Evolutionary conservation across 306 rosid species (phyloP), one percentile per base, ranked within the genome.

Genomic region (Geum urbanum): DNA sequence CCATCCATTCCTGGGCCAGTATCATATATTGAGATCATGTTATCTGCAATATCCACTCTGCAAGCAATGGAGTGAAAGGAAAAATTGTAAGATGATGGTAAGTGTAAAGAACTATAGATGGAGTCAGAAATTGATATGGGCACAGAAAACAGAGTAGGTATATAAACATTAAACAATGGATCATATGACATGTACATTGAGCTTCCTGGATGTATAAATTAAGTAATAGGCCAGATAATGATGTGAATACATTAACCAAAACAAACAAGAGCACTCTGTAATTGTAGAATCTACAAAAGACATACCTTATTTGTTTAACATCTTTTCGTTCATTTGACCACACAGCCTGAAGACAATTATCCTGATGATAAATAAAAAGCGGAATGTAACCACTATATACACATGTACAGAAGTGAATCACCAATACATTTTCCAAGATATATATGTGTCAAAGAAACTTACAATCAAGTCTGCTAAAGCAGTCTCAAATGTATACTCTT

Each of bases 1-100:
- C 83, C 90, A 59, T 88, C 91, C 94, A 88, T 88, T 8, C 95
- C 95, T 3, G 87, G 79, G 27, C 95, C 91, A 57, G 72, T 83
- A 78, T 88, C 95, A 66, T 83, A 88, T 63, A 88, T 84, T 60
- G 77, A 64, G 65, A 88, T 85, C 62, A 20, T 66, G 10, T 78
- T 72, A 3, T 63, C 50, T 10, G 0, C 59, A n/a, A 82, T 39
- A 47, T 74, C 51, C 55, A 88, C 82, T 18, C 91, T 88, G 95
- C 71, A 78, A 83, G 77, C 18, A 27, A 70, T 59, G 7, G 60
- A 6, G 56, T 39, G 18, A 16, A 27, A 13, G 48, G 15, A 7
- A 8, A 39, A 16, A 60, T 66, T 49, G 40, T 40, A 67, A 44
- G 14, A 70, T 40, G 16, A 27, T 19, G 32, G 6, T 2, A 69